Base-by-base conservation (phyloP, 192 early-diverging fungal genomes). In the Fimicolochytrium jonesii region DNA sequence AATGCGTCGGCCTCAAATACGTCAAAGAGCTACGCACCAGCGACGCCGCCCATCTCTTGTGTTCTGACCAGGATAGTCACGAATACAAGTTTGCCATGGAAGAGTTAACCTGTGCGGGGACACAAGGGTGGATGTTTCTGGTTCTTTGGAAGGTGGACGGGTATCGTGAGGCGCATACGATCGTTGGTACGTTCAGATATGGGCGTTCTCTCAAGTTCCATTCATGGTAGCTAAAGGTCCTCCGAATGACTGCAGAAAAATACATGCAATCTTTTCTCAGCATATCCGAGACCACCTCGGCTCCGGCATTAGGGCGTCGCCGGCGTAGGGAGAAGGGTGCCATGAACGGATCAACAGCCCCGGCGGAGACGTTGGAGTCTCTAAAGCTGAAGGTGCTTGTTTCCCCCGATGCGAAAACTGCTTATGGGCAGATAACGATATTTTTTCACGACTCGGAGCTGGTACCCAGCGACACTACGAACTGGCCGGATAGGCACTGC, bases 361-460 rank as follows among this genome's bases (percentile, higher is more conserved):
- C 22, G 7, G 29, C 18, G 13, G 59, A 61, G 11, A 47, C 59
- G 2, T 22, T 61, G 45, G 59, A 64, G 32, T 22, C 23, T 1
- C 42, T 64, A 1, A 17, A 32, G 20, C 52, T 64, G 4, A 42
- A 64, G 26, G 62, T 64, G 25, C 18, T 64, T 29, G 62, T 64
- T 5, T 53, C 62, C 10, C 20, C 36, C 2, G 45, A 64, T 29
- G 39, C 44, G 0, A 33, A 42, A 5, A 13, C 62, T 29, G 18
- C 35, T 28, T 64, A 64, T 23, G 10, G n/a, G 41, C 62, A 55
- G 37, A 42, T 44, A 28, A 55, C 51, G 7, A 41, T 64, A 2
- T 55, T 64, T 30, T 64, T 64, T 52, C 34, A 33, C 3, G 62
- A 64, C 52, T 18, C 49, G 25, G 62, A 64, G 31, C 51, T 64